Evolutionary conservation across 1,284 basidiomycete species (phyloP).

Genomic region (Anthracocystis setariae): DNA sequence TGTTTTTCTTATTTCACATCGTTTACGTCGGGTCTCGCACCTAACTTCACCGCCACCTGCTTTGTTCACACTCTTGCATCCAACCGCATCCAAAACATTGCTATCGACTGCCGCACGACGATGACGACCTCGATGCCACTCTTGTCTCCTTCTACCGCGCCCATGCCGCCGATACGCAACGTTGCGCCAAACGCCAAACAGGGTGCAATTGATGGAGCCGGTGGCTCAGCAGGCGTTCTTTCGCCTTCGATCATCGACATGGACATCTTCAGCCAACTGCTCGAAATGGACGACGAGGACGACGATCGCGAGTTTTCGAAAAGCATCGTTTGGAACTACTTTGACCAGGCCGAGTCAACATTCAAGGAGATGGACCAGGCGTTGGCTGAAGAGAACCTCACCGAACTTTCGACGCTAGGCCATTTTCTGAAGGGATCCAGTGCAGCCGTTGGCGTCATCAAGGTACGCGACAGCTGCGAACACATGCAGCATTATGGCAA

Average conservation of each 20-base stretch:
- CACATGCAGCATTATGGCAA: constrained; percentile 85
- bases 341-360: constrained; percentile 74
- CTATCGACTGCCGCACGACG: no score
- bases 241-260: constrained; percentile 74
- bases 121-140: constrained; percentile 1
- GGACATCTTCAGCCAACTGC: constrained; percentile 83
- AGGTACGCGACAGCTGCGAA: constrained; percentile 84
- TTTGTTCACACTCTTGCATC: neutral
- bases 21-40: no score
- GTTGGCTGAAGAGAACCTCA: constrained; percentile 75
- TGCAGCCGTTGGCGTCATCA: constrained; percentile 83
- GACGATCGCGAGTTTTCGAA: constrained; percentile 78
- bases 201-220: constrained; percentile 29
- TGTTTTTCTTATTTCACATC: neutral
- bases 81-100: neutral
- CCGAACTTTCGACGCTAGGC: constrained; percentile 78
- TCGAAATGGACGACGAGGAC: constrained; percentile 87
- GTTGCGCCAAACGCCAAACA: neutral
- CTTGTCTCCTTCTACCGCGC: neutral
- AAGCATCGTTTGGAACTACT: constrained; percentile 82
- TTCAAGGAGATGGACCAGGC: constrained; percentile 82
- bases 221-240: constrained; percentile 41
- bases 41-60: neutral
- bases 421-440: constrained; percentile 96
- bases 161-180: neutral